Base-by-base conservation (phyloP, 306 rosid genomes). In the Hippophae tibetana region DNA sequence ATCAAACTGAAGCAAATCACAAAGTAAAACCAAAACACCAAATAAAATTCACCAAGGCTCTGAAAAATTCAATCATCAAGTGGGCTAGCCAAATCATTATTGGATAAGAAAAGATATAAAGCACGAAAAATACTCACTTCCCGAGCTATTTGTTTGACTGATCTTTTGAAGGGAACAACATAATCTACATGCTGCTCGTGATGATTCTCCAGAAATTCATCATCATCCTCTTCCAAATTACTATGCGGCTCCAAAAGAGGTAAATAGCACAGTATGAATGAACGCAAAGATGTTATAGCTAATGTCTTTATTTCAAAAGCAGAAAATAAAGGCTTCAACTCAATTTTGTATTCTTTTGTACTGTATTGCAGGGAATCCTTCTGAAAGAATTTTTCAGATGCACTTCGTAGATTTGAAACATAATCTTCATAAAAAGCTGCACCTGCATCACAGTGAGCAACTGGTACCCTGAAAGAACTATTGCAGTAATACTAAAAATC, bases 191-290 rank as follows among this genome's bases (percentile, higher is more conserved):
- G 74, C 54, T 42, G 66, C 75, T 58, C 75, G 5, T 31, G 38
- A n/a, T 69, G 73, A 13, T 81, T 84, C 6, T 47, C 69, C 13
- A 76, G 63, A 61, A 80, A 81, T 61, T 87, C 85, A 44, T 77
- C 88, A 31, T 86, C 89, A 31, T 83, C 92, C 9, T 80, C 88
- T 64, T 85, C 95, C 78, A 78, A 69, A 56, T 73, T 78, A 41
- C 87, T 50, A 54, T 45, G 93, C 52, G 88, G 86, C 78, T 92
- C 96, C 84, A 85, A 43, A 63, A 80, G 95, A 70, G 95, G 96
- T 77, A 85, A 80, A 70, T 81, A 88, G 63, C 76, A 80, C 83
- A 80, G 55, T 60, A 87, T 53, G 63, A 92, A 78, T 7, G 93
- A 81, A 73, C 95, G 85, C 57, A 92, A 3, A 54, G 89, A 66